Conservation (phyloP, 1,284 basidiomycete species). For the Pascua guehoae region DNA sequence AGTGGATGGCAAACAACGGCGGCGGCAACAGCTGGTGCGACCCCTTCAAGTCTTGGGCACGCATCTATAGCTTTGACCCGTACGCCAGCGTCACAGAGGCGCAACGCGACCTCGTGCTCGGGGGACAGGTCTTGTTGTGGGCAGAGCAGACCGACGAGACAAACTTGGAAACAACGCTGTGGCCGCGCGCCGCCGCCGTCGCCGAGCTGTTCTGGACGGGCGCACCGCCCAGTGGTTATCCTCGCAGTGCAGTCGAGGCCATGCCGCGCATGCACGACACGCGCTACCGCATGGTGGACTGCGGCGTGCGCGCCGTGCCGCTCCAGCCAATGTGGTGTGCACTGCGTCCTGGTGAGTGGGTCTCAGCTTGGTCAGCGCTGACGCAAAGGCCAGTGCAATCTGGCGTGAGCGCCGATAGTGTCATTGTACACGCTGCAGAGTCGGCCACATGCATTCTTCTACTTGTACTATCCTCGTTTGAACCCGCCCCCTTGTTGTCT, state of each 20-base stretch:
- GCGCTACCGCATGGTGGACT: slow-evolving; percentile 62
- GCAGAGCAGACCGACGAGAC: slow-evolving; percentile 67
- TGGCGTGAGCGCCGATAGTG: too few relatives aligned
- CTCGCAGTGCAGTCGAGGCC: slow-evolving; percentile 56
- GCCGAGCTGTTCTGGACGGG: slow-evolving; percentile 83
- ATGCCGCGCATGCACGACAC: slow-evolving; percentile 73
- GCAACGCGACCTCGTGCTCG: slow-evolving; percentile 60
- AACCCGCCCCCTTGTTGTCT: slow-evolving; percentile 36
- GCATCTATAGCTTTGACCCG: slow-evolving; percentile 64
- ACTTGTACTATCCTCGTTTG: slow-evolving; percentile 30
- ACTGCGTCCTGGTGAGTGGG: slow-evolving; percentile 56
- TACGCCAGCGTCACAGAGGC: slow-evolving; percentile 56
- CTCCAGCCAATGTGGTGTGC: slow-evolving; percentile 81
- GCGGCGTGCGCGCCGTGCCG: slow-evolving; percentile 64
- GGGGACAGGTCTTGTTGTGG: slow-evolving; percentile 67
- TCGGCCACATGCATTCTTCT: neutral
- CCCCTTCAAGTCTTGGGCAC: slow-evolving; percentile 73
- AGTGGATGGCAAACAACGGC: slow-evolving; percentile 60
- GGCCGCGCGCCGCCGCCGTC: slow-evolving; percentile 73
- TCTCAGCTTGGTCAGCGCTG: neutral
- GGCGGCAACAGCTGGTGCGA: slow-evolving; percentile 62
- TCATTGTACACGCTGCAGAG: too few relatives aligned
- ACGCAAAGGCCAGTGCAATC: too few relatives aligned
- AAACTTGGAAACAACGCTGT: slow-evolving; percentile 68
- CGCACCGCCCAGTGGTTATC: slow-evolving; percentile 35